A percentile compares a stretch with the other conserved stretches of the same genome.
These are phyloP conservation scores for Dactylellina drechsleri DNA, from an alignment of 2,329 filamentous ascomycete genomes.

Conservation along the genomic window DNA sequence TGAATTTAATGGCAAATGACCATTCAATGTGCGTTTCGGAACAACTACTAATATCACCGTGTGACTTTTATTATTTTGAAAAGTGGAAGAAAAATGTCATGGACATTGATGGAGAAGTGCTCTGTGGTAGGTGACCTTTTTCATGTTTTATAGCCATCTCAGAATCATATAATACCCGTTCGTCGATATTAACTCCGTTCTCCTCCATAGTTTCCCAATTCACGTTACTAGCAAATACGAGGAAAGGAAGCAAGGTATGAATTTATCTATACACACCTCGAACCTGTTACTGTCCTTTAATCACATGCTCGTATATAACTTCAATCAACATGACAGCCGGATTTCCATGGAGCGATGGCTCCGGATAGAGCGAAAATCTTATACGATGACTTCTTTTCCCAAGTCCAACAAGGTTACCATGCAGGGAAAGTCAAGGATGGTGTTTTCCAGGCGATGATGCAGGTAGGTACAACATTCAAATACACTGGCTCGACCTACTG, in stretches of 20 bases:
- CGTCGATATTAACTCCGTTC: neutral
- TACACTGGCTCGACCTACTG: no score
- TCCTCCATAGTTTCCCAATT: constrained; percentile 84
- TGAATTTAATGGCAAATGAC: no score
- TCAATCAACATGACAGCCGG: constrained; percentile 68
- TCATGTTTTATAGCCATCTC: neutral
- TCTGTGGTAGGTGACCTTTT: constrained; percentile 74
- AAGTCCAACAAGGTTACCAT: constrained; percentile 77
- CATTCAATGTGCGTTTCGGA: no score
- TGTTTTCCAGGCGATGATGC: constrained; percentile 99
- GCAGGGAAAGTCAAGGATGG: constrained; percentile 86
- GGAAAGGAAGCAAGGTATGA: constrained; percentile 78
- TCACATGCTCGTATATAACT: neutral
- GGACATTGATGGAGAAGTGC: constrained; percentile 88
- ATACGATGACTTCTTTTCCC: constrained; percentile 84
- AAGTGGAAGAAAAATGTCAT: constrained; percentile 91
- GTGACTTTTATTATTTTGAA: no score
- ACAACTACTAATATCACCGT: no score
- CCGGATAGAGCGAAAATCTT: constrained; percentile 80
- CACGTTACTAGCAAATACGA: constrained; percentile 89
- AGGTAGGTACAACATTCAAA: constrained; percentile 68
- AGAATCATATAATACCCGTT: constrained; percentile 2
- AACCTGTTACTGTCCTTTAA: neutral
- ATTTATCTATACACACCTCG: neutral
- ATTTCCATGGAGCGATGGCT: constrained; percentile 88